A percentile compares a stretch with the other conserved stretches of the same genome.
Conservation (phyloP, 441 rosid genomes). For the Metrosideros polymorpha region DNA sequence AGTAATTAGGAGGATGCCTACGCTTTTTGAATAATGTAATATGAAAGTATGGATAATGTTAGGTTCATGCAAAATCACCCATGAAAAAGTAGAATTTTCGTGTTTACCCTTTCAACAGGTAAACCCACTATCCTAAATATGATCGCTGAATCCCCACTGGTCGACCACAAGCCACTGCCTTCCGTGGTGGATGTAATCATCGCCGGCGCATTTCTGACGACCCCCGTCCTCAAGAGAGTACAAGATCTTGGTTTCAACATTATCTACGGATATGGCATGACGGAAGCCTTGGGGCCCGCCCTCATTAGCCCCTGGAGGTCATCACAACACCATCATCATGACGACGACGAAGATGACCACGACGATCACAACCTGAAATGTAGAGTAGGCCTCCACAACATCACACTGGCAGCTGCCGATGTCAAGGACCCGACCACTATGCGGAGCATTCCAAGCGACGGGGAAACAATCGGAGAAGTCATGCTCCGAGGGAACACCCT, state of each 20-base stretch:
- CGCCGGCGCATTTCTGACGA: constrained; percentile 28
- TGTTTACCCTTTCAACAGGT: background rate
- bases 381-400: constrained; percentile 16
- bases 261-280: constrained; percentile 47
- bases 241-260: constrained; percentile 38
- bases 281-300: constrained; percentile 44
- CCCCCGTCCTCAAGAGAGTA: constrained; percentile 16
- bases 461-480: constrained; percentile 39
- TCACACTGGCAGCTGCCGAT: constrained; percentile 24
- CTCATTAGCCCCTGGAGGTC: constrained; percentile 23
- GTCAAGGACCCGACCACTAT: constrained; percentile 43
- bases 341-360: background rate
- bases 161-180: background rate
- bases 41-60: background rate
- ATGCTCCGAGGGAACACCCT: constrained; percentile 42
- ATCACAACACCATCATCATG: background rate
- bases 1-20: background rate
- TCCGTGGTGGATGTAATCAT: constrained; percentile 19
- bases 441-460: constrained; percentile 32
- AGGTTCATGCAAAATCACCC: background rate
- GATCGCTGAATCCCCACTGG: constrained; percentile 13
- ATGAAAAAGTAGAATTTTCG: background rate
- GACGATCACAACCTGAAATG: background rate
- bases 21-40: background rate
- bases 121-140: constrained; percentile 30